Evolutionary conservation across 345 rosid genomes (phyloP).

Genomic region (Hibiscus trionum): DNA sequence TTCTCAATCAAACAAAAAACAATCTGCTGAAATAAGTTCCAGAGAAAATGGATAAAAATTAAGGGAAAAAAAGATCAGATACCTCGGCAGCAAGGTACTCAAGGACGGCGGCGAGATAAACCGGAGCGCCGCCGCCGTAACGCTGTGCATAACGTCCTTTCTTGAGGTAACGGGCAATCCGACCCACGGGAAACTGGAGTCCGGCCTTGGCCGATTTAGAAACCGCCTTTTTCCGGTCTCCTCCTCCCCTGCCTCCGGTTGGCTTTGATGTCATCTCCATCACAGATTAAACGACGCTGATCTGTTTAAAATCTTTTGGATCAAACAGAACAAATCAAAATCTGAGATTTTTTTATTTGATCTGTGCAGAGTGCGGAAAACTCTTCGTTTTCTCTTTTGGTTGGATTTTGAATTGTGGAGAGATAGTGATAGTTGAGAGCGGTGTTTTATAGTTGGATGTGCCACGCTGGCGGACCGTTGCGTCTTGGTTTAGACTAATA

Average conservation of each 20-base stretch:
- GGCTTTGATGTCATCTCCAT: conserved; percentile 42
- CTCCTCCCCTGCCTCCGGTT: conserved; percentile 48
- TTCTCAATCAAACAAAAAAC: too few relatives aligned
- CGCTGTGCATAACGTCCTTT: conserved; percentile 62
- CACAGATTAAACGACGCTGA: background rate
- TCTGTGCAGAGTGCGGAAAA: background rate
- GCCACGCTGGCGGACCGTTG: conserved; percentile 25
- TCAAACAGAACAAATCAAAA: background rate
- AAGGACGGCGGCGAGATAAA: conserved; percentile 71
- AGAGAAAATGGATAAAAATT: background rate
- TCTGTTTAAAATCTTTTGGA: background rate
- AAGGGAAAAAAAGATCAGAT: background rate
- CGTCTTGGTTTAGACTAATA: background rate
- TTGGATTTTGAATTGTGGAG: background rate
- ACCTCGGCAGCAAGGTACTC: conserved; percentile 87
- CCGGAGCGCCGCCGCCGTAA: conserved; percentile 62
- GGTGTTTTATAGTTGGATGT: background rate
- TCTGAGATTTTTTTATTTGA: background rate
- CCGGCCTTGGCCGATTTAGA: conserved; percentile 62
- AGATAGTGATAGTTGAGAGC: background rate
- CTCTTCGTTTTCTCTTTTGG: background rate
- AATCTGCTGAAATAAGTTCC: background rate
- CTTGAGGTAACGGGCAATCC: conserved; percentile 61
- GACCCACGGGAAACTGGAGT: conserved; percentile 76
- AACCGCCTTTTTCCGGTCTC: conserved; percentile 52